phyloP scores from a whole-genome alignment of 2,329 filamentous ascomycete genomes.

The Aspergillus aculeatus region DNA sequence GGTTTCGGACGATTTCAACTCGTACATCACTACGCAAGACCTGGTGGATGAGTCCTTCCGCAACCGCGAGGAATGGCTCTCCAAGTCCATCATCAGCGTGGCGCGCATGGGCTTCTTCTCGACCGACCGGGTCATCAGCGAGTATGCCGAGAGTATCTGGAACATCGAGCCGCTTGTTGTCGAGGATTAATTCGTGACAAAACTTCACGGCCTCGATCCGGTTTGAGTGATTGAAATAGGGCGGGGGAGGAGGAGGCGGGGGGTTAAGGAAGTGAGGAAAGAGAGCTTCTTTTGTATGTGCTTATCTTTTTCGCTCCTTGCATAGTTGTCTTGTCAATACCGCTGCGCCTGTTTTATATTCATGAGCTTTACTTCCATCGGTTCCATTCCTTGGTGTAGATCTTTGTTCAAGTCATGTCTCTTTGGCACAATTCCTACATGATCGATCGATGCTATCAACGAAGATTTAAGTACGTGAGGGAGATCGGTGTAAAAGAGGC shows the following conservation, averaged over 20 bases:
- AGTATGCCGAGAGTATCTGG: constrained; percentile 97
- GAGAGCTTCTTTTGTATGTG: too few relatives aligned
- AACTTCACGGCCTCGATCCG: too few relatives aligned
- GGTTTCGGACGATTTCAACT: constrained; percentile 95
- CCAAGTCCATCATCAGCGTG: constrained; percentile 84
- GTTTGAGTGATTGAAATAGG: too few relatives aligned
- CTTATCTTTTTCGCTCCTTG: too few relatives aligned
- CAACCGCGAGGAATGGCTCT: constrained; percentile 89
- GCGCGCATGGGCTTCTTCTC: constrained; percentile 97
- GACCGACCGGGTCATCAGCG: constrained; percentile 90
- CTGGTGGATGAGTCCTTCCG: constrained; percentile 90
- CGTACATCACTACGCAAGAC: constrained; percentile 85
- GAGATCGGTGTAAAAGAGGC: too few relatives aligned
- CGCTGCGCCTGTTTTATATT: neutral
- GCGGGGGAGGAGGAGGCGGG: too few relatives aligned
- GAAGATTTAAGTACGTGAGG: neutral
- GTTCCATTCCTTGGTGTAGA: neutral
- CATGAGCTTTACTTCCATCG: neutral
- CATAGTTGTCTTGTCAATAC: neutral
- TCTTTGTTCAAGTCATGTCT: neutral
- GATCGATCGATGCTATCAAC: neutral
- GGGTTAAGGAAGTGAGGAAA: too few relatives aligned
- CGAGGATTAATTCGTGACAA: constrained; percentile 27
- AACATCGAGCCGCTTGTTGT: constrained; percentile 78
- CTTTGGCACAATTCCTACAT: neutral